Conservation (phyloP, 208 protist genomes). For the Acanthamoeba lugdunensis region DNA sequence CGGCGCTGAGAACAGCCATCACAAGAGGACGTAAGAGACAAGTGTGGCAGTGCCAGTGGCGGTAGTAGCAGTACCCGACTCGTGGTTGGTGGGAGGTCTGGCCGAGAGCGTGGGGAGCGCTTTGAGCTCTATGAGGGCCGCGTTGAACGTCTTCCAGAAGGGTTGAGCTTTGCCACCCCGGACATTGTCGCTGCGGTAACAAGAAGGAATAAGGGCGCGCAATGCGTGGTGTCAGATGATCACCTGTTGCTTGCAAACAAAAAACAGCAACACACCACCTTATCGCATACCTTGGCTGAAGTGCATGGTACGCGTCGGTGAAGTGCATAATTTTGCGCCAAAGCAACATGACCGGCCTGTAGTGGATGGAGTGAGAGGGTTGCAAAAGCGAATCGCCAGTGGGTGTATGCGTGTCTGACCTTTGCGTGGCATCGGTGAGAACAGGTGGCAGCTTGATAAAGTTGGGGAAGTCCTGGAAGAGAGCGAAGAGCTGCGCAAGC, state of each 20-base stretch:
- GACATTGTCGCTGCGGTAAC: not conserved
- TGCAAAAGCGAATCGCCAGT: no score
- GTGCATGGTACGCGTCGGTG: not conserved
- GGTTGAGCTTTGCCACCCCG: not conserved
- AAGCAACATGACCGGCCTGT: not conserved
- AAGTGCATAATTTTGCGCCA: constrained; percentile 21
- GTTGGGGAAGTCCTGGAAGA: constrained; percentile 29
- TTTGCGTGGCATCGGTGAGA: not conserved
- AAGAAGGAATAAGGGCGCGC: not conserved
- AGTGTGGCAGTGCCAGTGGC: not conserved
- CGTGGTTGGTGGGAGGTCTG: not conserved
- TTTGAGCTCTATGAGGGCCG: not conserved
- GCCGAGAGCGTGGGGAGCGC: constrained; percentile 6
- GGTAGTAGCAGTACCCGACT: not conserved
- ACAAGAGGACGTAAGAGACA: not conserved
- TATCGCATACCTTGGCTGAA: not conserved
- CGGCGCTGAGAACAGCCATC: not conserved
- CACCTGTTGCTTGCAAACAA: no score
- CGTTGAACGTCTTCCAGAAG: constrained; percentile 23
- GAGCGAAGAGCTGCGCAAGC: not conserved
- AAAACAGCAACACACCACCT: not conserved
- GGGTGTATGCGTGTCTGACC: not conserved
- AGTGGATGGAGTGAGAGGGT: not conserved
- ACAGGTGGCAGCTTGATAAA: not conserved
- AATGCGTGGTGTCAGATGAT: not conserved